Conservation (phyloP, 352 stramenopile species). For the Phytophthora sp. region DNA sequence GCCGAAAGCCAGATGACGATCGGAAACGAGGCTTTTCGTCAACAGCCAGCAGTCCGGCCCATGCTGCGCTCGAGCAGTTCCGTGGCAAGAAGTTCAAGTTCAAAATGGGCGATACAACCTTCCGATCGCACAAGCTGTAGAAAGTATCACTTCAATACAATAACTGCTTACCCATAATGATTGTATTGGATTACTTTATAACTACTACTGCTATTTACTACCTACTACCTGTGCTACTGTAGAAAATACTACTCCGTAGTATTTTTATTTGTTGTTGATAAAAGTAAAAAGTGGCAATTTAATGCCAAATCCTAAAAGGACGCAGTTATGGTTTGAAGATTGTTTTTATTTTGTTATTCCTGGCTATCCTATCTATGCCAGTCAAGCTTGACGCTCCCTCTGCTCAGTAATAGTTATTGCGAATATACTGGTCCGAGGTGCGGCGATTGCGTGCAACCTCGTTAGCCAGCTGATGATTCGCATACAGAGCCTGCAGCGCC, state of each 20-base stretch:
- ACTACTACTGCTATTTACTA: too few species aligned
- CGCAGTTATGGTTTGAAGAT: too few species aligned
- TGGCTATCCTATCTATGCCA: too few species aligned
- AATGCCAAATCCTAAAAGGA: too few species aligned
- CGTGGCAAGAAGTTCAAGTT: conserved; percentile 90
- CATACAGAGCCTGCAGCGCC: conserved; percentile 71
- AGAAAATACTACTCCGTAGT: too few species aligned
- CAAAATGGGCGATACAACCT: conserved; percentile 73
- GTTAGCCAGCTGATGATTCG: conserved; percentile 81
- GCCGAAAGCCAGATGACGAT: conserved; percentile 40
- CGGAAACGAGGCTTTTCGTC: conserved; percentile 49
- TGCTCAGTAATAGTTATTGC: conserved; percentile 88
- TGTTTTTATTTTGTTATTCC: too few species aligned
- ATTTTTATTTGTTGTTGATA: too few species aligned
- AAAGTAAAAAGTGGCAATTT: too few species aligned
- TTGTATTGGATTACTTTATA: too few species aligned
- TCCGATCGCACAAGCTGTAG: conserved; percentile 88
- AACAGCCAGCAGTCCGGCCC: conserved; percentile 28
- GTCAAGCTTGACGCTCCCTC: too few species aligned
- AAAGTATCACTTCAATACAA: not conserved
- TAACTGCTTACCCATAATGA: not conserved
- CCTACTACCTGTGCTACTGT: too few species aligned
- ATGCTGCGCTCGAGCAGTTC: conserved; percentile 70
- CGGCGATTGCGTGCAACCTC: conserved; percentile 83
- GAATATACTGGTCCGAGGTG: conserved; percentile 88